A percentile compares a stretch with the other conserved stretches of the same genome.
Evolutionary conservation across 1,139 yeast genomes (phyloP).

Genomic region (Scheffersomyces cryptocercus): DNA sequence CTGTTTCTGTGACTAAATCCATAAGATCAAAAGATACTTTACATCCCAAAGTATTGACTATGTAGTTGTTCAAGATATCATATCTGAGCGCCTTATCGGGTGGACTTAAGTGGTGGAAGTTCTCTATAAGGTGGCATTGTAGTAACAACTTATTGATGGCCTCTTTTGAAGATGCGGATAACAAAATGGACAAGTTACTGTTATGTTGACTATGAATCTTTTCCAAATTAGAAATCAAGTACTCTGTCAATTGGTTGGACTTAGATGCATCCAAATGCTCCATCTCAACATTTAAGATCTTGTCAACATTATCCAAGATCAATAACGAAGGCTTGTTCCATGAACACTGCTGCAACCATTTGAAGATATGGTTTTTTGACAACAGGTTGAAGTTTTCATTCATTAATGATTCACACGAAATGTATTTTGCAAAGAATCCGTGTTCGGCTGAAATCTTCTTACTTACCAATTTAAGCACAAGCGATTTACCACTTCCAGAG

Average conservation of each 20-base stretch:
- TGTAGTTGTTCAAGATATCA: constrained; percentile 49
- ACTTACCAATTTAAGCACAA: constrained; percentile 47
- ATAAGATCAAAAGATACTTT: constrained; percentile 52
- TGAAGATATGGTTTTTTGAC: constrained; percentile 41
- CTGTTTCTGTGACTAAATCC: constrained; percentile 79
- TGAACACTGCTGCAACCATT: constrained; percentile 59
- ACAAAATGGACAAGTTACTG: constrained; percentile 54
- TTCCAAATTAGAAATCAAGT: constrained; percentile 38
- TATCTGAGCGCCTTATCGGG: constrained; percentile 70
- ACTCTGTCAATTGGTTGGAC: constrained; percentile 60
- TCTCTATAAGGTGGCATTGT: constrained; percentile 72
- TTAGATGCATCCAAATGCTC: constrained; percentile 67
- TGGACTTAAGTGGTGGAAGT: constrained; percentile 58
- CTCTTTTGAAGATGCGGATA: constrained; percentile 66
- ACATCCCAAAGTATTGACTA: constrained; percentile 33
- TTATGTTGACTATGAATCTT: constrained; percentile 38
- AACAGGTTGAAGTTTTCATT: constrained; percentile 57
- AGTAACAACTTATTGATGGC: constrained; percentile 61
- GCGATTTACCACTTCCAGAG: constrained; percentile 80
- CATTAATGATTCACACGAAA: constrained; percentile 56
- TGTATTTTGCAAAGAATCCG: constrained; percentile 44
- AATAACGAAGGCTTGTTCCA: constrained; percentile 83
- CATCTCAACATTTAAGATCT: constrained; percentile 67
- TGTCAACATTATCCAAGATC: constrained; percentile 80
- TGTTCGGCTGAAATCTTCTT: constrained; percentile 30